These are phyloP conservation scores for Nannochloropsis gaditana DNA, from an alignment of 108 stramenopile species.

Conservation along the genomic window DNA sequence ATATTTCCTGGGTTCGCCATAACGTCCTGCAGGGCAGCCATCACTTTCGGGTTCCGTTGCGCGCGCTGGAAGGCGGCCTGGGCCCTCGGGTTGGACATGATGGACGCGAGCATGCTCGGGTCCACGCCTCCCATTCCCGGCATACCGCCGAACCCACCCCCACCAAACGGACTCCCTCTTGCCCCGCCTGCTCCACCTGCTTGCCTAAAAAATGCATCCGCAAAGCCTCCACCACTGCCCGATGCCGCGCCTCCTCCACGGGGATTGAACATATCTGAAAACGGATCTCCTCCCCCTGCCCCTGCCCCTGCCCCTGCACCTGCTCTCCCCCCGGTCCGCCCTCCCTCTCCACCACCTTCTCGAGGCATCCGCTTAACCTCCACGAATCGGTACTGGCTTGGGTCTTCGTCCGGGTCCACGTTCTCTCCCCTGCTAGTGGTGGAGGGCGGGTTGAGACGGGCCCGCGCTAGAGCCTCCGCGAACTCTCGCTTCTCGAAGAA, in stretches of 20 bases:
- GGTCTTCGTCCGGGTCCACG: neutral
- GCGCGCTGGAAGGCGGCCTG: constrained; percentile 45
- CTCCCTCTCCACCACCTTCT: constrained; percentile 6
- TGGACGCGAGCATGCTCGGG: constrained; percentile 33
- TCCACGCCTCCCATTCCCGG: constrained; percentile 28
- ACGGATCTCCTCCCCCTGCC: neutral
- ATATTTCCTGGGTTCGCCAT: constrained; percentile 34
- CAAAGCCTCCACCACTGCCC: neutral
- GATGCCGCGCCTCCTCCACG: neutral
- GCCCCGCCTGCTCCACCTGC: constrained; percentile 21
- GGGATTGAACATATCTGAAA: constrained; percentile 6
- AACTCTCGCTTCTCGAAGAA: constrained; percentile 10
- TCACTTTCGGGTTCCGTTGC: constrained; percentile 38
- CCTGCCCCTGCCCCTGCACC: neutral
- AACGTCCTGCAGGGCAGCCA: constrained; percentile 43
- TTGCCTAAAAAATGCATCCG: constrained; percentile 3
- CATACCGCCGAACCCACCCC: constrained; percentile 29
- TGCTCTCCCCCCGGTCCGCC: neutral
- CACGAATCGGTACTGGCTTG: neutral
- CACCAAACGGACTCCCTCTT: constrained; percentile 21
- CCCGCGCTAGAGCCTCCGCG: neutral
- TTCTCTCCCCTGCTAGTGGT: neutral
- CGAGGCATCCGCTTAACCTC: neutral
- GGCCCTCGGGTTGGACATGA: constrained; percentile 46
- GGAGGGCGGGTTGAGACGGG: neutral